Conservation (phyloP, 441 rosid species). For the Arabidopsis lyrata region DNA sequence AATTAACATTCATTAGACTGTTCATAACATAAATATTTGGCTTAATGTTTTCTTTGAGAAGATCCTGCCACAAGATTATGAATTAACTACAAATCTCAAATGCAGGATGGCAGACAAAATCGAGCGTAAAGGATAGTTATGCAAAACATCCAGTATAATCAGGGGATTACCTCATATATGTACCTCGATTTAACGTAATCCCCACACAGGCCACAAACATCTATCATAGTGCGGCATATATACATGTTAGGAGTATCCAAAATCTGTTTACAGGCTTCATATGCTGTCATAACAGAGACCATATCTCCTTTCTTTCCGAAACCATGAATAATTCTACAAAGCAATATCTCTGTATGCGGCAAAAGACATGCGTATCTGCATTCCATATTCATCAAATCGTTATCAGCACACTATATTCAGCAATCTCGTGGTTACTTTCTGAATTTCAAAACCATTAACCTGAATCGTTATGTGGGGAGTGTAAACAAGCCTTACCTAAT, state of each 20-base stretch:
- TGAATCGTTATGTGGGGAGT: not conserved
- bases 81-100: conserved; percentile 16
- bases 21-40: conserved; percentile 85
- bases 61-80: conserved; percentile 65
- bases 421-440: conserved; percentile 18
- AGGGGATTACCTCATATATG: conserved; percentile 75
- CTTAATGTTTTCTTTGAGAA: conserved; percentile 61
- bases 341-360: conserved; percentile 69
- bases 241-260: conserved; percentile 72
- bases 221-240: conserved; percentile 77
- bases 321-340: conserved; percentile 68
- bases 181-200: conserved; percentile 78
- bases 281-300: conserved; percentile 75
- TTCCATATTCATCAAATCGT: conserved; percentile 38
- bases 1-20: conserved; percentile 94
- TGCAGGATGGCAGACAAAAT: conserved; percentile 23
- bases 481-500: conserved; percentile 61
- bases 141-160: conserved; percentile 22
- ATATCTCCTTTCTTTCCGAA: conserved; percentile 83
- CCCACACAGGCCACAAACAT: conserved; percentile 80
- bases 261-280: conserved; percentile 67
- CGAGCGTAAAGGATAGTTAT: conserved; percentile 23
- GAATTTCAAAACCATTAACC: conserved; percentile 10
- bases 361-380: conserved; percentile 78
- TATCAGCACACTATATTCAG: conserved; percentile 15